Evolutionary conservation across 768 basidiomycete genomes (phyloP).

Genomic region (Pleurotus djamor): DNA sequence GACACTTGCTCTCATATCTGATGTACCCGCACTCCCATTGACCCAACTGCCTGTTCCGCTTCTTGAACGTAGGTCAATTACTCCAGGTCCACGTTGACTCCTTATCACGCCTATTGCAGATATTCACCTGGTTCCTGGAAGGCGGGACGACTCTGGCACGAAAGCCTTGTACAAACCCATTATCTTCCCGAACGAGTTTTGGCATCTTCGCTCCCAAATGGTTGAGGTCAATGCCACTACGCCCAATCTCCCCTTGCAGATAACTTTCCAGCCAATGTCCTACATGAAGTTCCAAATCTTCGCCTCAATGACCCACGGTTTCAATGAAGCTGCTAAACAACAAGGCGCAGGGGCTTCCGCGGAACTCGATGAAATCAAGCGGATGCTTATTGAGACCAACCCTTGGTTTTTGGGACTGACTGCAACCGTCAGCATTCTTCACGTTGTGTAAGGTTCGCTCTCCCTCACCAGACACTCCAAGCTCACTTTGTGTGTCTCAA

Average conservation of each 20-base stretch:
- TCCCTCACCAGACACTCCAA: not conserved
- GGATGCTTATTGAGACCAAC: conserved; percentile 88
- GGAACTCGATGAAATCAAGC: conserved; percentile 94
- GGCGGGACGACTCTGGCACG: conserved; percentile 63
- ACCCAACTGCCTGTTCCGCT: conserved; percentile 57
- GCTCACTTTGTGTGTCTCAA: not conserved
- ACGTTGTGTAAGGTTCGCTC: conserved; percentile 66
- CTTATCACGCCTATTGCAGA: conserved; percentile 37
- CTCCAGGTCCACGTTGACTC: not conserved
- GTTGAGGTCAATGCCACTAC: conserved; percentile 86
- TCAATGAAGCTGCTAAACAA: conserved; percentile 82
- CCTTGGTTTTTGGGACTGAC: conserved; percentile 88
- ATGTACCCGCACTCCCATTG: conserved; percentile 53
- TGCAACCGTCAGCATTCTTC: conserved; percentile 80
- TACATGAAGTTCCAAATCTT: conserved; percentile 88
- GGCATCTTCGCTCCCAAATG: conserved; percentile 83
- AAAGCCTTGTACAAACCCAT: conserved; percentile 83
- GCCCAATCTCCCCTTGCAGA: conserved; percentile 69
- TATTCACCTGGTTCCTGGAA: conserved; percentile 55
- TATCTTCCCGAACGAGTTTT: conserved; percentile 93
- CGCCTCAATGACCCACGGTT: conserved; percentile 80
- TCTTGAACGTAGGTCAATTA: conserved; percentile 50
- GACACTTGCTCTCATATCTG: conserved; percentile 82
- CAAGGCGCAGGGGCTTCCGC: conserved; percentile 58
- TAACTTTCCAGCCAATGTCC: conserved; percentile 84